Evolutionary conservation across 1,284 basidiomycete genomes (phyloP), one percentile per base, ranked within the genome.

Genomic region (Austroboletus niveus): DNA sequence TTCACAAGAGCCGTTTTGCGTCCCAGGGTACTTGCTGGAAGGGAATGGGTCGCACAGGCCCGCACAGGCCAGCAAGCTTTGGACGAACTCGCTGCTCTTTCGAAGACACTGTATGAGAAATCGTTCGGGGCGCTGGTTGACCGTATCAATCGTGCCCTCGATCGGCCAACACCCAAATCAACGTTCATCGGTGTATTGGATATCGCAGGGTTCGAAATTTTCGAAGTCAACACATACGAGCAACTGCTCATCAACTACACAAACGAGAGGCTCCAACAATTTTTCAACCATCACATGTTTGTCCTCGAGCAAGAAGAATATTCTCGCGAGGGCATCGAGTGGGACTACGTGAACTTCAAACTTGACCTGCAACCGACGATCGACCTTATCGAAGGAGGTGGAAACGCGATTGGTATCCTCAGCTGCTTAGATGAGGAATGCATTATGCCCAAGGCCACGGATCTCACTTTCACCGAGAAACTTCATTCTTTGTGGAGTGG

Each of bases 211-310:
- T 99, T 99, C 74, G 97, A 99, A 70, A 99, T 99, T 73, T 90
- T 91, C 71, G 87, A 89, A 52, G 74, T 82, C 57, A 95, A 95
- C 68, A 89, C 89, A 12, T 99, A 99, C 70, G 97, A 99, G 66
- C 97, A 99, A 71, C 82, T 99, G 24, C 85, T 97, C 62, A 99
- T 99, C 82, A 99, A 99, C 69, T 98, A 94, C 68, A 99, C 97
- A 41, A 99, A 99, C 75, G 94, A 98, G 78, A 94, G 89, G 66
- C 80, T 98, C 8, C 94, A 96, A 69, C 94, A 95, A 67, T 97
- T 95, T 75, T 98, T 98, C 82, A 99, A 99, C 67, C 94, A 98
- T 71, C 97, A 99, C 72, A 99, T 99, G 97, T 99, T 99, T 70
- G 94, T 98, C 12, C 83, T 99, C 38, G 97, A 99, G 75, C 97